Evolutionary conservation across 306 rosid species (phyloP).

Genomic region (Cucurbita moschata): DNA sequence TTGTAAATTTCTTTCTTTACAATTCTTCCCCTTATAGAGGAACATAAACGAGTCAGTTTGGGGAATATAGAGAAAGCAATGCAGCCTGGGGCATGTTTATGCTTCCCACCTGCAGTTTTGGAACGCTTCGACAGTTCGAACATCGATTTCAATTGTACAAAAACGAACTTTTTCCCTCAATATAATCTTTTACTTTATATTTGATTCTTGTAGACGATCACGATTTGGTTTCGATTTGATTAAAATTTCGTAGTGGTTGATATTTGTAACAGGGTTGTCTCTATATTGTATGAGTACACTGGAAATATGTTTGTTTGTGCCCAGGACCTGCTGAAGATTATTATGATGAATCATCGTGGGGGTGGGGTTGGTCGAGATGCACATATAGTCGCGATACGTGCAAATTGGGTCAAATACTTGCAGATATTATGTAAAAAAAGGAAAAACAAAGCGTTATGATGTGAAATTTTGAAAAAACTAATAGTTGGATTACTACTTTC

Average conservation of each 20-base stretch:
- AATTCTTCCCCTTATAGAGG: not conserved
- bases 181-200: not conserved
- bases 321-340: not conserved
- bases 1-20: slow-evolving; percentile 3
- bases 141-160: slow-evolving; percentile 6
- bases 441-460: no score
- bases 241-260: not conserved
- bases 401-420: no score
- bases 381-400: no score
- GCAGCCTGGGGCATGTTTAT: not conserved
- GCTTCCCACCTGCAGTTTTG: slow-evolving; percentile 7
- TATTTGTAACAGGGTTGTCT: not conserved
- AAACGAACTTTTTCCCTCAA: not conserved
- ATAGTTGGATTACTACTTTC: not conserved
- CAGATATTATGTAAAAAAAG: no score
- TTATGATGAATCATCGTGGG: no score
- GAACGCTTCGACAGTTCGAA: not conserved
- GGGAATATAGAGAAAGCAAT: not conserved
- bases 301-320: not conserved
- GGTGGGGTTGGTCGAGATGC: no score
- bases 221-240: not conserved
- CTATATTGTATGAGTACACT: not conserved
- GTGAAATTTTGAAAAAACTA: no score
- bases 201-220: not conserved
- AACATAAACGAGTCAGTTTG: not conserved